A percentile compares a stretch with the other conserved stretches of the same genome.
These are phyloP conservation scores for Cicer yamashitae DNA, from an alignment of 306 rosid species.

Conservation along the genomic window DNA sequence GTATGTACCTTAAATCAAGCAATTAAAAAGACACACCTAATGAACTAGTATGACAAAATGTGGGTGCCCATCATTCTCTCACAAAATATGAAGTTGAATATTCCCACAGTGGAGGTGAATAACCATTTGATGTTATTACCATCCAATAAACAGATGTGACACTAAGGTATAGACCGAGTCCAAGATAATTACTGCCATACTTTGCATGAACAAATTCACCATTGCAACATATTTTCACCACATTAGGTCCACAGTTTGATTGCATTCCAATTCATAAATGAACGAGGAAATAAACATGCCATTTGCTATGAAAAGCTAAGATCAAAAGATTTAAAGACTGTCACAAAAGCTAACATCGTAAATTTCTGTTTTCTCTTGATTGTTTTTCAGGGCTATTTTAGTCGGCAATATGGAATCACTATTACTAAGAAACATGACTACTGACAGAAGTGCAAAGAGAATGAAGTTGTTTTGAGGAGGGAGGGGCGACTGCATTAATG, in stretches of 20 bases:
- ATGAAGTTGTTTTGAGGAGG: background rate
- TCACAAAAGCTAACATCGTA: slow-evolving; percentile 18
- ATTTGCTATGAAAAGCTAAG: slow-evolving; percentile 9
- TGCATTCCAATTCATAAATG: background rate
- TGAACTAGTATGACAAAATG: slow-evolving; percentile 1
- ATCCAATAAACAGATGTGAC: background rate
- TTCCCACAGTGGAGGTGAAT: background rate
- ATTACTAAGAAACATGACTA: background rate
- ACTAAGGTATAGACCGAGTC: background rate
- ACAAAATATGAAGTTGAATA: slow-evolving; percentile 2
- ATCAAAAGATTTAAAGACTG: slow-evolving; percentile 20
- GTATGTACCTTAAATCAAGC: background rate
- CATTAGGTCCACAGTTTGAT: slow-evolving; percentile 11
- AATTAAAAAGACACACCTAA: slow-evolving; percentile 23
- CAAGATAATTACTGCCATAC: background rate
- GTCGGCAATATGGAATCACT: background rate
- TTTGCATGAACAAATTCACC: slow-evolving; percentile 1
- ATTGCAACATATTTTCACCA: background rate
- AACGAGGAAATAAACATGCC: slow-evolving; percentile 28
- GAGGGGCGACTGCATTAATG: background rate
- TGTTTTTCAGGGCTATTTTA: background rate
- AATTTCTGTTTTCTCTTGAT: background rate
- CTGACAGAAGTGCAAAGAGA: slow-evolving; percentile 12
- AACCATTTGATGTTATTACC: background rate
- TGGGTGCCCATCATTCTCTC: background rate